Percentiles rank a stretch among this genome's conserved stretches.
Evolutionary conservation across 2,329 filamentous ascomycete species (phyloP).

Genomic region (Fusarium chlamydosporum): DNA sequence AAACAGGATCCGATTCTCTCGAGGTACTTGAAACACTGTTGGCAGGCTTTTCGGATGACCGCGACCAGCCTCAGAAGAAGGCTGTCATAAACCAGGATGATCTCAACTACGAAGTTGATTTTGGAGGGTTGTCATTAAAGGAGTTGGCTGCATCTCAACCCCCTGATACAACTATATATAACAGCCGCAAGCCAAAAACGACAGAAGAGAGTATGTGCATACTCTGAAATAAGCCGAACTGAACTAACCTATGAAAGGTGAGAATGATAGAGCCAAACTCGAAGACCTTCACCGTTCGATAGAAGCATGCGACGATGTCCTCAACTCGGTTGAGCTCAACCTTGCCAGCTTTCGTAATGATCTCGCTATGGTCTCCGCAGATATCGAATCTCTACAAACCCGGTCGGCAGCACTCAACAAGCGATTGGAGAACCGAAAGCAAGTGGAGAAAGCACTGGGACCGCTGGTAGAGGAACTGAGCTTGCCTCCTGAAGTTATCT

Average conservation of each 20-base stretch:
- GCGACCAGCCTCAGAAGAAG: constrained; percentile 26
- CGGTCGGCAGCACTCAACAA: constrained; percentile 87
- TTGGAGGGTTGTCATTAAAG: constrained; percentile 81
- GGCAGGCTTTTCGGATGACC: constrained; percentile 45
- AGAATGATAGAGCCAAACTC: constrained; percentile 85
- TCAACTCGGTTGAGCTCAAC: constrained; percentile 93
- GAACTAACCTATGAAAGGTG: constrained; percentile 64
- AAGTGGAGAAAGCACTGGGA: constrained; percentile 88
- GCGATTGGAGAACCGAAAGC: constrained; percentile 88
- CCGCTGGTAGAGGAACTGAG: constrained; percentile 93
- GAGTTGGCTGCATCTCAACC: constrained; percentile 70
- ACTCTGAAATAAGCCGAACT: background rate
- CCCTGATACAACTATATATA: constrained; percentile 34
- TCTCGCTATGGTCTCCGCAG: constrained; percentile 89
- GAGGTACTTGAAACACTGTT: constrained; percentile 73
- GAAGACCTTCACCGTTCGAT: constrained; percentile 94
- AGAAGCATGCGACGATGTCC: constrained; percentile 88
- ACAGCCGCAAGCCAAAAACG: constrained; percentile 69
- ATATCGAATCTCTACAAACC: constrained; percentile 93
- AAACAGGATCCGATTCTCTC: constrained; percentile 76
- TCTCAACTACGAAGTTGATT: constrained; percentile 79
- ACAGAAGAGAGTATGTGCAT: constrained; percentile 77
- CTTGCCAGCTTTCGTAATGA: constrained; percentile 94
- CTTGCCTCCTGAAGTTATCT: constrained; percentile 85
- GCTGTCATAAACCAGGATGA: constrained; percentile 62